A percentile compares a stretch with the other conserved stretches of the same genome.
These are phyloP conservation scores for Syzygium aromaticum DNA, from an alignment of 345 rosid genomes.

Conservation along the genomic window DNA sequence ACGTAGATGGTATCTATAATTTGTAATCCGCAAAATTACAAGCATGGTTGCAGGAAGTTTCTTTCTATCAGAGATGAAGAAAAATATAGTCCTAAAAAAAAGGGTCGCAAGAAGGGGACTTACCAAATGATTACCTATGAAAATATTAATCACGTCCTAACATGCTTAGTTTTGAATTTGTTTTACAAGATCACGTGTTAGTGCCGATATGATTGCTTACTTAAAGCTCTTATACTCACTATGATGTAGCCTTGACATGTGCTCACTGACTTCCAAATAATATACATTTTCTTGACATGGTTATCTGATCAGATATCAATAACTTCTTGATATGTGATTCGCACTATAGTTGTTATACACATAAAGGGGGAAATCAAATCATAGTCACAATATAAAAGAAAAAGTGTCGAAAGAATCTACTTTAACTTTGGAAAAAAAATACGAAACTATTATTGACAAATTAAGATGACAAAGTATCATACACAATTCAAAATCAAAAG, in stretches of 20 bases:
- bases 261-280: background rate
- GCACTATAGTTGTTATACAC: background rate
- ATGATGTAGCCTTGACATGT: background rate
- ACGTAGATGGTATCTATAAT: background rate
- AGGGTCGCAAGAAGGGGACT: background rate
- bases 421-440: background rate
- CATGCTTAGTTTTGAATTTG: background rate
- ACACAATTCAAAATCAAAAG: background rate
- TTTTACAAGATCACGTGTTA: background rate
- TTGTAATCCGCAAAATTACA: background rate
- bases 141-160: background rate
- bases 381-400: background rate
- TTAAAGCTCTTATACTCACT: background rate
- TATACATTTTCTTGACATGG: background rate
- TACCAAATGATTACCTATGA: background rate
- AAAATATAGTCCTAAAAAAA: background rate
- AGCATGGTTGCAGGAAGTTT: background rate
- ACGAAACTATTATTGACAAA: background rate
- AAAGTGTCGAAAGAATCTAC: background rate
- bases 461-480: background rate
- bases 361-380: background rate
- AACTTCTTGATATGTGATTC: background rate
- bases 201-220: background rate
- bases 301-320: background rate
- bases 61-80: background rate